These are phyloP conservation scores for Boletellus sp. DNA, from an alignment of 1,284 basidiomycete genomes.

Conservation along the genomic window DNA sequence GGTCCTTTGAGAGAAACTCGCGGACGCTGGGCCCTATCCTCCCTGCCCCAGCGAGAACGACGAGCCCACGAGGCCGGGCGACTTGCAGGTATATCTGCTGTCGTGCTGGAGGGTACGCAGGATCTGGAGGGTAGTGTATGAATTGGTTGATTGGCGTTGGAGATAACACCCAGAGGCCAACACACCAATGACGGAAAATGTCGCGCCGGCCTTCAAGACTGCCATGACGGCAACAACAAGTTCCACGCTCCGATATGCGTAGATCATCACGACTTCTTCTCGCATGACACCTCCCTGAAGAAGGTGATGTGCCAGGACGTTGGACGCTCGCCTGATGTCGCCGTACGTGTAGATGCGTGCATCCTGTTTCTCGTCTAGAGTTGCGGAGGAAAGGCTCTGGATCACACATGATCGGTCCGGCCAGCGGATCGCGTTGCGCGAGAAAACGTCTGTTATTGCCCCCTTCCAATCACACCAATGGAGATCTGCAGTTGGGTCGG, in stretches of 20 bases:
- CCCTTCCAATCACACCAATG: conserved; percentile 98
- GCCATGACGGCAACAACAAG: conserved; percentile 97
- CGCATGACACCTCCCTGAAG: conserved; percentile 82
- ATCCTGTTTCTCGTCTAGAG: conserved; percentile 47
- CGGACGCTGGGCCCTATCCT: conserved; percentile 79
- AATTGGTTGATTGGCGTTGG: conserved; percentile 6
- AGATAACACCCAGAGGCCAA: conserved; percentile 18
- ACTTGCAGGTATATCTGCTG: conserved; percentile 97
- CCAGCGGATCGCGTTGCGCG: conserved; percentile 71
- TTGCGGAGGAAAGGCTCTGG: conserved; percentile 60
- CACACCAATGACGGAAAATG: conserved; percentile 95
- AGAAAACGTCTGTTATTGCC: conserved; percentile 92
- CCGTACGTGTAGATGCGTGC: conserved; percentile 73
- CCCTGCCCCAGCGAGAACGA: conserved; percentile 92
- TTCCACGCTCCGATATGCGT: conserved; percentile 95
- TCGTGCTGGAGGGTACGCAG: conserved; percentile 91
- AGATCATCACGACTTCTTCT: conserved; percentile 99
- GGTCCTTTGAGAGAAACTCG: conserved; percentile 78
- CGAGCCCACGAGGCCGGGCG: conserved; percentile 88
- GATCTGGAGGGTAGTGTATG: conserved; percentile 54
- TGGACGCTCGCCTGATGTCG: conserved; percentile 82
- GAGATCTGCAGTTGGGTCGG: conserved; percentile 85
- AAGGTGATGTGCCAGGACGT: conserved; percentile 90
- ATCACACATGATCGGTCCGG: conserved; percentile 84
- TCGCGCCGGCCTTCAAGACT: conserved; percentile 93